Conservation (phyloP, 352 stramenopile genomes). For the Globisporangium carolinianum region DNA sequence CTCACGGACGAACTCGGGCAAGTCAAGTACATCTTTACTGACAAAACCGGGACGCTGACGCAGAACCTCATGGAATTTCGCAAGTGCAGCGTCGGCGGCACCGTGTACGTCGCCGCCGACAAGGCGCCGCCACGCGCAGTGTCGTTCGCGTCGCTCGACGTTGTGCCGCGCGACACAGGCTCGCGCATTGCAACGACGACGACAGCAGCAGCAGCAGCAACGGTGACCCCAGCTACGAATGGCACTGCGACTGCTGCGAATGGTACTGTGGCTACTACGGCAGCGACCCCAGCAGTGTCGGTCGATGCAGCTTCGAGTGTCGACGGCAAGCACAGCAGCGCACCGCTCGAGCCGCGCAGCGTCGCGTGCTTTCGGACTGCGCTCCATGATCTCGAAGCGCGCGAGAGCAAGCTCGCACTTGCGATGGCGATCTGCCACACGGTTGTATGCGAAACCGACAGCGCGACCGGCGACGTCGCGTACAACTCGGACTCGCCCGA, state of each 20-base stretch:
- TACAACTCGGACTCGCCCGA: conserved; percentile 92
- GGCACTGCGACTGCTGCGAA: no score
- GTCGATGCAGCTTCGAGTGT: no score
- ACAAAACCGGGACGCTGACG: conserved; percentile 94
- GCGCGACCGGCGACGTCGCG: conserved; percentile 26
- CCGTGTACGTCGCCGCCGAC: conserved; percentile 57
- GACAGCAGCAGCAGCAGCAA: neutral
- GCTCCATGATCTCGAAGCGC: conserved; percentile 38
- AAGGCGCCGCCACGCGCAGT: conserved; percentile 19
- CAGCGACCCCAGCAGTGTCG: no score
- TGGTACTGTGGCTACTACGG: no score
- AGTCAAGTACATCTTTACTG: conserved; percentile 90
- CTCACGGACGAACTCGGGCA: conserved; percentile 91
- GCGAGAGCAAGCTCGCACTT: conserved; percentile 55
- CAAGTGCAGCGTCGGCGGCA: conserved; percentile 88
- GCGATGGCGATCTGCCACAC: conserved; percentile 82
- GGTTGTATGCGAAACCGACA: conserved; percentile 70
- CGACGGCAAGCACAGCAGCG: neutral
- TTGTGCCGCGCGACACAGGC: conserved; percentile 9
- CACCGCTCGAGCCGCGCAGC: neutral
- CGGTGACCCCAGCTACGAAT: neutral
- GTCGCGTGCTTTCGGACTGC: conserved; percentile 38
- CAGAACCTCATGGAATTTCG: conserved; percentile 96
- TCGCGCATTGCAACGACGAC: neutral
- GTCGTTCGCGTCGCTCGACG: conserved; percentile 32